These are phyloP conservation scores for Thalassiosira exigua DNA, from an alignment of 352 stramenopile species.

Conservation along the genomic window DNA sequence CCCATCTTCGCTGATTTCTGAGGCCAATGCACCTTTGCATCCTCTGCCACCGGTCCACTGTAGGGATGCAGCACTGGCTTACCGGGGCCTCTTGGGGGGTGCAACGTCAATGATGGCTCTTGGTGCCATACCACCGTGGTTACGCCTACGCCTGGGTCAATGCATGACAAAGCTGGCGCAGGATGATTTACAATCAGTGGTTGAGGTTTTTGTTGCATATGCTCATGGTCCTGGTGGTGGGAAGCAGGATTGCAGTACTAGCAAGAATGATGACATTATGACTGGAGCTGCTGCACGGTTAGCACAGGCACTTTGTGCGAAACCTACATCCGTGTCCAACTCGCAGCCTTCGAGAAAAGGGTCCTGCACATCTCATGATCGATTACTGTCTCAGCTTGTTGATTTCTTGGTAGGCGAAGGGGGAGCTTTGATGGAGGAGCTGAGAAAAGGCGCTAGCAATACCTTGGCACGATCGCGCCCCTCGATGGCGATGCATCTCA, in stretches of 20 bases:
- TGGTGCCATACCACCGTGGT: constrained; percentile 61
- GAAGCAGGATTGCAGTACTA: constrained; percentile 9
- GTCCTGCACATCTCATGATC: constrained; percentile 23
- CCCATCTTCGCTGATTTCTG: constrained; percentile 31
- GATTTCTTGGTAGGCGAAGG: constrained; percentile 54
- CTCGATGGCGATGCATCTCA: constrained; percentile 49
- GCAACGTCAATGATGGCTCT: constrained; percentile 11
- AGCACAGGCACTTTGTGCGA: constrained; percentile 46
- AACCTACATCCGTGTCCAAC: constrained; percentile 14
- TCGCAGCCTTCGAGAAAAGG: constrained; percentile 7
- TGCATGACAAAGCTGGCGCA: constrained; percentile 69
- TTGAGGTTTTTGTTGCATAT: constrained; percentile 76
- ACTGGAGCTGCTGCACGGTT: constrained; percentile 61
- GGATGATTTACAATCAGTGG: constrained; percentile 66
- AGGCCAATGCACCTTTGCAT: not conserved
- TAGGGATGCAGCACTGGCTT: constrained; percentile 55
- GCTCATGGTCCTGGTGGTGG: constrained; percentile 32
- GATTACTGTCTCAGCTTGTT: constrained; percentile 60
- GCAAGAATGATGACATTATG: constrained; percentile 43
- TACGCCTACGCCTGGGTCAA: constrained; percentile 63
- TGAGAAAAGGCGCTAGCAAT: constrained; percentile 22
- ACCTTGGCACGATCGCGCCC: constrained; percentile 32
- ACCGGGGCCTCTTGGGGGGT: constrained; percentile 48
- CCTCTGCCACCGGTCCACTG: constrained; percentile 27
- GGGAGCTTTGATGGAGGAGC: constrained; percentile 18